These are phyloP conservation scores for Lippia alba DNA, from an alignment of 305 asterid genomes.

Conservation along the genomic window DNA sequence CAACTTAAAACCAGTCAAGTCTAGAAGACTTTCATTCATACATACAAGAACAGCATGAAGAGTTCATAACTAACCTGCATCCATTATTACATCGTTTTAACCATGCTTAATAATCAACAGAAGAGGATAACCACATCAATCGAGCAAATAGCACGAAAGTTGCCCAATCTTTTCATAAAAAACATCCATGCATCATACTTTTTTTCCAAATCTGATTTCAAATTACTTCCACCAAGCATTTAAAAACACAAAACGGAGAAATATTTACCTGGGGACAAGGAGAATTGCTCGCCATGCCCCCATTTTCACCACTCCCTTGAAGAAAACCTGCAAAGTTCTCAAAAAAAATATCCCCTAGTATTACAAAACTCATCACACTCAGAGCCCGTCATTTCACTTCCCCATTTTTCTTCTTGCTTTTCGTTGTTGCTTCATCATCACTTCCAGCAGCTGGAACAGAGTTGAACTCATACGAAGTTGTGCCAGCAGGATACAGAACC, in stretches of 20 bases:
- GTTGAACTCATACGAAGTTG: constrained; percentile 16
- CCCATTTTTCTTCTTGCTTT: constrained; percentile 17
- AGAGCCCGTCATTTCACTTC: constrained; percentile 45
- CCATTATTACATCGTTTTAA: too few relatives aligned
- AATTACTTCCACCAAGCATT: constrained; percentile 14
- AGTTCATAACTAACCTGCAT: too few relatives aligned
- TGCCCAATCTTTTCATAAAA: not conserved
- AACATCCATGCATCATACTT: constrained; percentile 1
- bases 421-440: too few relatives aligned
- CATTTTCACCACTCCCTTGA: constrained; percentile 50
- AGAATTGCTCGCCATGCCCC: constrained; percentile 55
- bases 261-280: constrained; percentile 75
- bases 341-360: constrained; percentile 39
- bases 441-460: too few relatives aligned
- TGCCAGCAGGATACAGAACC: constrained; percentile 18
- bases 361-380: constrained; percentile 53
- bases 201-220: constrained; percentile 5
- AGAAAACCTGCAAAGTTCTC: constrained; percentile 70
- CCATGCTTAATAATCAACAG: too few relatives aligned
- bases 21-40: too few relatives aligned
- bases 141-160: not conserved
- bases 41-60: too few relatives aligned
- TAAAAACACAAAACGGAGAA: not conserved
- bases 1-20: too few relatives aligned
- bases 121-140: too few relatives aligned